A percentile compares a stretch with the other conserved stretches of the same genome.
Evolutionary conservation across 805 yeast species (phyloP).

Genomic region (Starmerella bombicola): DNA sequence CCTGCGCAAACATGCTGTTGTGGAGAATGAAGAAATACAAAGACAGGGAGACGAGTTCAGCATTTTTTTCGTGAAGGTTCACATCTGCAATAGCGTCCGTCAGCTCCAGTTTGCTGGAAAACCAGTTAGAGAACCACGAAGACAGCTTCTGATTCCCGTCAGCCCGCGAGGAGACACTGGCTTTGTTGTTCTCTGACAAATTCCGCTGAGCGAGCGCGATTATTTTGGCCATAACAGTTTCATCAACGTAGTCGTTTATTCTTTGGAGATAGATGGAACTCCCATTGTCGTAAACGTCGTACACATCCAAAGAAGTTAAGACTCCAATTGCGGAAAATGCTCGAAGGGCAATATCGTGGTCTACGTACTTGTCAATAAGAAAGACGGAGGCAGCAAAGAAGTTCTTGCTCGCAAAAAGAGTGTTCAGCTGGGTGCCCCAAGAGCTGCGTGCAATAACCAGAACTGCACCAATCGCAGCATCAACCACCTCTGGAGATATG

Average conservation of each 20-base stretch:
- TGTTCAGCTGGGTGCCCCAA: constrained; percentile 27
- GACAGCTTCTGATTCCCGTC: not conserved
- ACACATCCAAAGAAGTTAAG: constrained; percentile 29
- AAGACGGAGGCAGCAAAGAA: constrained; percentile 30
- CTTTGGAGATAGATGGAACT: constrained; percentile 30
- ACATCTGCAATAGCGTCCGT: not conserved
- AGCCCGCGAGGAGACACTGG: not conserved
- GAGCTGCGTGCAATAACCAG: constrained; percentile 26
- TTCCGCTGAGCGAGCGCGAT: constrained; percentile 24
- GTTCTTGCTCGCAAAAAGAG: constrained; percentile 29
- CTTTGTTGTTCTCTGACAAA: constrained; percentile 4
- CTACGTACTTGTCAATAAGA: constrained; percentile 25
- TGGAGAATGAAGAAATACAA: constrained; percentile 29
- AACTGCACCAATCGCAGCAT: constrained; percentile 14
- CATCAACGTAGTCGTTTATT: constrained; percentile 32
- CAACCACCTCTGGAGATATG: constrained; percentile 11
- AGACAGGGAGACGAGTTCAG: constrained; percentile 20
- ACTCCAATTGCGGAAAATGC: constrained; percentile 31
- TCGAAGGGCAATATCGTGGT: constrained; percentile 23
- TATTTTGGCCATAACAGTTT: constrained; percentile 27
- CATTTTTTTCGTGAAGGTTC: not conserved
- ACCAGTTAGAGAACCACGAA: constrained; percentile 5
- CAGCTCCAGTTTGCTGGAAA: not conserved
- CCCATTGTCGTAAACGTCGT: constrained; percentile 27
- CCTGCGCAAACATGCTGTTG: constrained; percentile 28